phyloP scores from a whole-genome alignment of 768 basidiomycete species.

The Pleurotus cornucopiae region DNA sequence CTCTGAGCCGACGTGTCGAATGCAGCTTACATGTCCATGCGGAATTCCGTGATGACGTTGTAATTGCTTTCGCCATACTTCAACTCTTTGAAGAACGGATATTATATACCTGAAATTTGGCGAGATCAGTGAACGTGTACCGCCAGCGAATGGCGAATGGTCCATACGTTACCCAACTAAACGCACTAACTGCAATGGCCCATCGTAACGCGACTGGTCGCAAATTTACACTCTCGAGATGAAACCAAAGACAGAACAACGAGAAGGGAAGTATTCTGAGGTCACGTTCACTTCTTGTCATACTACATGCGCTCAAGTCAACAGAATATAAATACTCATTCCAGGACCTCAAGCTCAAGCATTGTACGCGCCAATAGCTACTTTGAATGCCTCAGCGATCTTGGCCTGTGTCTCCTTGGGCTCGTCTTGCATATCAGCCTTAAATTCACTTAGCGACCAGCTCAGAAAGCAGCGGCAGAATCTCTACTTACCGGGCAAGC shows the following conservation, averaged over 20 bases:
- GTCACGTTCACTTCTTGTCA: no score
- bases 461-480: background rate
- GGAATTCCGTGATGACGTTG: background rate
- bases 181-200: no score
- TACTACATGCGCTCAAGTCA: no score
- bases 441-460: background rate
- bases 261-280: no score
- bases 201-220: no score
- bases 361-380: background rate
- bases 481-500: conserved; percentile 2
- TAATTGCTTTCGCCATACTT: background rate
- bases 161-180: conserved; percentile 1
- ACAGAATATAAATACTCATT: no score
- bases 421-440: conserved; percentile 2
- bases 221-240: no score
- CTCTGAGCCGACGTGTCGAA: background rate
- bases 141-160: no score
- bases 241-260: no score
- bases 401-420: background rate
- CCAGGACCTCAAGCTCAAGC: background rate
- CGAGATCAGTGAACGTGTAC: background rate
- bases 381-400: background rate
- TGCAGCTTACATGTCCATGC: background rate
- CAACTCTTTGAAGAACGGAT: background rate
- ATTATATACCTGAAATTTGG: background rate